These are phyloP conservation scores for Bryum argenteum DNA, from an alignment of 225 moss, liverwort and hornwort species.

Conservation along the genomic window DNA sequence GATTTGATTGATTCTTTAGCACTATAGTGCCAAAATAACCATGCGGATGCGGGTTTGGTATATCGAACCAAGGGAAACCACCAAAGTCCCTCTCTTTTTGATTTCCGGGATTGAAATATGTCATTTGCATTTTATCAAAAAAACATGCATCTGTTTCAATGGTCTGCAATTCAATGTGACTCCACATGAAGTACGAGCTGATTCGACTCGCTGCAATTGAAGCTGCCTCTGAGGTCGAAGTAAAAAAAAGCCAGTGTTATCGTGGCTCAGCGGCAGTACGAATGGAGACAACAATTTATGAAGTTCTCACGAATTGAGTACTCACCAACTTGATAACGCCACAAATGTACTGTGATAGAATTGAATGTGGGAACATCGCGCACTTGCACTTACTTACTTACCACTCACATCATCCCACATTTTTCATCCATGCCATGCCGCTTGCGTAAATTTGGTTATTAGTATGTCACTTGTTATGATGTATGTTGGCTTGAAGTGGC, in stretches of 20 bases:
- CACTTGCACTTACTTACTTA: background rate
- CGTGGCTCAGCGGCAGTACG: background rate
- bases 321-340: constrained; percentile 30
- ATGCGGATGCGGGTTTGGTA: too few species aligned
- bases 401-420: constrained; percentile 17
- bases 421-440: background rate
- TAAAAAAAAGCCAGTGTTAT: background rate
- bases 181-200: too few species aligned
- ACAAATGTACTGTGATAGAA: constrained; percentile 5
- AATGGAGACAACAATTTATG: background rate
- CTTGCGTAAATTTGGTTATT: background rate
- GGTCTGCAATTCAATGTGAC: too few species aligned
- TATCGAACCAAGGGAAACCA: too few species aligned
- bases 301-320: constrained; percentile 6
- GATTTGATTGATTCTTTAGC: too few species aligned
- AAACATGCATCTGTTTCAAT: too few species aligned
- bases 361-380: constrained; percentile 15
- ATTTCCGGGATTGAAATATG: too few species aligned
- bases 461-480: background rate
- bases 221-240: background rate
- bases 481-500: constrained; percentile 5
- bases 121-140: too few species aligned
- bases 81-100: too few species aligned
- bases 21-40: too few species aligned
- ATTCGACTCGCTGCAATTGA: background rate